These are phyloP conservation scores for Chlamydomonas incerta DNA, from an alignment of 139 green algal genomes.

Conservation along the genomic window DNA sequence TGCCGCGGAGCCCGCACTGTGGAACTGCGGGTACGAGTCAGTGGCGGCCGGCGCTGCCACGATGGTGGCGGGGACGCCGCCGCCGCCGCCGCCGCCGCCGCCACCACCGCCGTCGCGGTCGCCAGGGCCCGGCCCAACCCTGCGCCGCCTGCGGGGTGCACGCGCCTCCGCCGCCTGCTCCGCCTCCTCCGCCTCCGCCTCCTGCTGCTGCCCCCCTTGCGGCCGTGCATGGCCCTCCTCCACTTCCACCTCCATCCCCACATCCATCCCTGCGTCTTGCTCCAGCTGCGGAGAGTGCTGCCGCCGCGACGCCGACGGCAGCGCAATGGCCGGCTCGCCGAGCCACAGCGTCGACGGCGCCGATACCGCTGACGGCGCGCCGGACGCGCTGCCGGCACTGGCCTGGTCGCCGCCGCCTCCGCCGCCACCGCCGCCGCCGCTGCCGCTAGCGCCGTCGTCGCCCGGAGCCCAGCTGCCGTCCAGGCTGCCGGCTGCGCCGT, in stretches of 20 bases:
- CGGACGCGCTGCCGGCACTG: neutral
- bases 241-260: neutral
- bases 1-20: no score
- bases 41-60: no score
- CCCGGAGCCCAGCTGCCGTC: neutral
- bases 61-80: no score
- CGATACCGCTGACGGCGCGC: neutral
- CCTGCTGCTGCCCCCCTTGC: neutral
- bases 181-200: no score
- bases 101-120: no score
- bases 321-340: constrained; percentile 5
- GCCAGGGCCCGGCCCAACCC: no score
- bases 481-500: neutral
- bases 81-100: no score
- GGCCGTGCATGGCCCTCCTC: no score
- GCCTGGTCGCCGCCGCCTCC: neutral
- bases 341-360: constrained; percentile 14
- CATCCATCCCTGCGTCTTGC: neutral
- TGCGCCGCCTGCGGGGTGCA: no score
- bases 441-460: neutral
- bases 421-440: neutral
- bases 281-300: no score
- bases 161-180: no score
- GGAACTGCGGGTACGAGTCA: no score
- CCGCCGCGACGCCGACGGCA: neutral